These are phyloP conservation scores for Clavariopsis aquatica DNA, from an alignment of 495 filamentous ascomycete genomes.

Conservation along the genomic window DNA sequence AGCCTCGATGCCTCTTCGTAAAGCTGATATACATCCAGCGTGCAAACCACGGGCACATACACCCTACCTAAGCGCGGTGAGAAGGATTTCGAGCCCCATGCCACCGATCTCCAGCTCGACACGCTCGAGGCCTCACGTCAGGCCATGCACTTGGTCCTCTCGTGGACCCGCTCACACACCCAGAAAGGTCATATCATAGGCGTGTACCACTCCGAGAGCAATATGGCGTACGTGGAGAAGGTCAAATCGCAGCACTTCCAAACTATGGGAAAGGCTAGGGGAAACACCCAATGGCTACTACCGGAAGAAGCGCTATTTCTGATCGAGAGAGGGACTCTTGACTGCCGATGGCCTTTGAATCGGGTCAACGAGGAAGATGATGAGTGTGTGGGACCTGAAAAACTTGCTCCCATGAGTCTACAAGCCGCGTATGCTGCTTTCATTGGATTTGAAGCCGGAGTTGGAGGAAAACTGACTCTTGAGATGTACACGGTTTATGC, in stretches of 20 bases:
- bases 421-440: constrained; percentile 86
- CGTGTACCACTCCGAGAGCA: constrained; percentile 55
- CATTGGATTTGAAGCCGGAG: constrained; percentile 62
- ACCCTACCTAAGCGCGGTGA: constrained; percentile 76
- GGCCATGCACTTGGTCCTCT: constrained; percentile 88
- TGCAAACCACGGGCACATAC: constrained; percentile 35
- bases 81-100: constrained; percentile 95
- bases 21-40: constrained; percentile 15
- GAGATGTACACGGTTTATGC: constrained; percentile 87
- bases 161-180: constrained; percentile 65
- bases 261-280: constrained; percentile 57
- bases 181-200: constrained; percentile 58
- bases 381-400: constrained; percentile 44
- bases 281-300: constrained; percentile 69
- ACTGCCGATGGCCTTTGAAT: constrained; percentile 73
- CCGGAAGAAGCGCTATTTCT: constrained; percentile 91
- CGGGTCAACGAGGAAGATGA: constrained; percentile 33
- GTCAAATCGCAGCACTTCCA: constrained; percentile 57
- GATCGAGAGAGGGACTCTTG: constrained; percentile 80
- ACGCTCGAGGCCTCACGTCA: constrained; percentile 76
- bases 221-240: constrained; percentile 49
- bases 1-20: neutral
- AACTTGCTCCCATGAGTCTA: constrained; percentile 78
- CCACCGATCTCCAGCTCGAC: constrained; percentile 73
- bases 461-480: constrained; percentile 64